Evolutionary conservation across 805 yeast genomes (phyloP).

Genomic region (Kodamaea leandrae): DNA sequence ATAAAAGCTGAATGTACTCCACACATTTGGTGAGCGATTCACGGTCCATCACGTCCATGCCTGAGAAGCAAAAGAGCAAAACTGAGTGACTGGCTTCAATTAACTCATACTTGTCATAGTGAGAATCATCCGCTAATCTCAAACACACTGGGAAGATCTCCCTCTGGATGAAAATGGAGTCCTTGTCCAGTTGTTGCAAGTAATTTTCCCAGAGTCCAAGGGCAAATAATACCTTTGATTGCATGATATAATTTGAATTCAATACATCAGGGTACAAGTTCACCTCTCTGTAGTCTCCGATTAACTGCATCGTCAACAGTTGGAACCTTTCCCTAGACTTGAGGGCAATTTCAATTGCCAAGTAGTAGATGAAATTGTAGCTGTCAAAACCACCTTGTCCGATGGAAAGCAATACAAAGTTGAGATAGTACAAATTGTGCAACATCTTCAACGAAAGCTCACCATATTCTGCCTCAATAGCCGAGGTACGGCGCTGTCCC

Average conservation of each 20-base stretch:
- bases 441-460: constrained; percentile 32
- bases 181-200: constrained; percentile 26
- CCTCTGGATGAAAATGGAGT: constrained; percentile 19
- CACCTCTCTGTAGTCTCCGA: constrained; percentile 35
- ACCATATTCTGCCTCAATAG: constrained; percentile 25
- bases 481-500: constrained; percentile 7
- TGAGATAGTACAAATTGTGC: constrained; percentile 41
- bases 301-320: constrained; percentile 23
- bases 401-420: constrained; percentile 49
- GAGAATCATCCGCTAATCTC: constrained; percentile 26
- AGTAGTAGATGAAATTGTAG: constrained; percentile 56
- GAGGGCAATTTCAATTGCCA: constrained; percentile 44
- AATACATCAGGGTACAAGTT: constrained; percentile 27
- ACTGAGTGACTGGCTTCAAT: constrained; percentile 69
- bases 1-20: constrained; percentile 45
- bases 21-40: constrained; percentile 20
- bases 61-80: constrained; percentile 35
- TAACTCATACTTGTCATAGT: constrained; percentile 25
- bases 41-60: constrained; percentile 15
- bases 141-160: constrained; percentile 31
- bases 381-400: constrained; percentile 67
- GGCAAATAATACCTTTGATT: constrained; percentile 44
- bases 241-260: constrained; percentile 25
- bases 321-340: constrained; percentile 15
- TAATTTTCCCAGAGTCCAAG: constrained; percentile 49